Percentiles rank a stretch among this genome's conserved stretches.
phyloP scores from a whole-genome alignment of 2,329 filamentous ascomycete genomes.

The Alternaria infectoria region DNA sequence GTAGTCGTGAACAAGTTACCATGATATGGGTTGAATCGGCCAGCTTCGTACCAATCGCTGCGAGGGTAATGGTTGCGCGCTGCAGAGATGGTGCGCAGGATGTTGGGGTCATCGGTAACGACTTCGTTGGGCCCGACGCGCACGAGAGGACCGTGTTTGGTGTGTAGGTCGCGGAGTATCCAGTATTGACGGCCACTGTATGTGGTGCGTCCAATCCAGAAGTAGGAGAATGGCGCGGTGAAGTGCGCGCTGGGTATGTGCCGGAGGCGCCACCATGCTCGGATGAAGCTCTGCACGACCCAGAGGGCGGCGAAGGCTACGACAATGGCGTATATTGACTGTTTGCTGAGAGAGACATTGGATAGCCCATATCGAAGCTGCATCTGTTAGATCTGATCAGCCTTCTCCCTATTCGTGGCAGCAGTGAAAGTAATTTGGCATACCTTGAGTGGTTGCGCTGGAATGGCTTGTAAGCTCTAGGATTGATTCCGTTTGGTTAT shows the following conservation, averaged over 20 bases:
- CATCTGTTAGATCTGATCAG: neutral
- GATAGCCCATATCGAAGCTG: neutral
- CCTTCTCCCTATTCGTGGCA: neutral
- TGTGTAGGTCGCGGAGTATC: neutral
- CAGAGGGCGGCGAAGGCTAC: neutral
- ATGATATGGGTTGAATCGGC: slow-evolving; percentile 6
- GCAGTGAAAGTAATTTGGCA: neutral
- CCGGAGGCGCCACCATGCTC: neutral
- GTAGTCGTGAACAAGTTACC: slow-evolving; percentile 5
- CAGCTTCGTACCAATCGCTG: slow-evolving; percentile 4
- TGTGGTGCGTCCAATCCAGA: slow-evolving; percentile 2
- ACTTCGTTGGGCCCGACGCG: slow-evolving; percentile 55
- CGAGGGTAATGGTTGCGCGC: slow-evolving; percentile 42
- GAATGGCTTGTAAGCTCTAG: neutral
- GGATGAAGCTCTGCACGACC: neutral
- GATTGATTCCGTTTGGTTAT: neutral
- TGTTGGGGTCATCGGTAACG: slow-evolving; percentile 55
- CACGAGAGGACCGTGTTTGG: slow-evolving; percentile 30
- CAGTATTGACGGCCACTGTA: slow-evolving; percentile 7
- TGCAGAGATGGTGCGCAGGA: slow-evolving; percentile 53
- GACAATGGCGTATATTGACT: neutral
- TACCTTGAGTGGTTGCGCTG: neutral
- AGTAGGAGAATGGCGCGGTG: slow-evolving; percentile 6
- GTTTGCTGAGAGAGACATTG: neutral
- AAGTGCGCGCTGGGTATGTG: slow-evolving; percentile 1